Percentiles rank a stretch among this genome's conserved stretches.
phyloP scores from a whole-genome alignment of 306 rosid species.

The Lathyrus sativus region DNA sequence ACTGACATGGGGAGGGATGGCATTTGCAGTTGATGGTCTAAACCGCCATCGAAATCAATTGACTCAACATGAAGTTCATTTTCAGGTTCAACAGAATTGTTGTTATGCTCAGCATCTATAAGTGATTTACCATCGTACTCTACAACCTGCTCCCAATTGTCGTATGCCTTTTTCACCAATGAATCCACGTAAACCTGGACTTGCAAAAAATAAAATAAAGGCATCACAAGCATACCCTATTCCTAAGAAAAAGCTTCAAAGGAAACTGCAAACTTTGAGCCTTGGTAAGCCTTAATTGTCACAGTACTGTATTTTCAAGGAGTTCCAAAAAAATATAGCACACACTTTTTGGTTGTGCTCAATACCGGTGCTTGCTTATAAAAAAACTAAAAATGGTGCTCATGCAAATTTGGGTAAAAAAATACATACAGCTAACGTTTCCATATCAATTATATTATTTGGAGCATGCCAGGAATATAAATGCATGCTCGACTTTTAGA shows the following conservation, averaged over 20 bases:
- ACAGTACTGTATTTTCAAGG: constrained; percentile 9
- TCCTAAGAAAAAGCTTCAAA: constrained; percentile 28
- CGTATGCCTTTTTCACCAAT: constrained; percentile 92
- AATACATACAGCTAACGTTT: constrained; percentile 13
- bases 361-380: not conserved
- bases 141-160: constrained; percentile 85
- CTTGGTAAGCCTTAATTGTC: constrained; percentile 24
- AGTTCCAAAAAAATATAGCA: not conserved
- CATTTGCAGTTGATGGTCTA: constrained; percentile 60
- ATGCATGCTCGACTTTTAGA: constrained; percentile 14
- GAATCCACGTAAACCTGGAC: constrained; percentile 88
- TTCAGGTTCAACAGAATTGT: constrained; percentile 47
- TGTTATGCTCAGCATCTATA: constrained; percentile 51
- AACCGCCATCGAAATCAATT: constrained; percentile 48
- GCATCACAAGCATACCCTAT: constrained; percentile 30
- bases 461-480: constrained; percentile 29
- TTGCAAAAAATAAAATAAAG: constrained; percentile 41
- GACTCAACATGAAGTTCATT: constrained; percentile 56
- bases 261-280: constrained; percentile 25
- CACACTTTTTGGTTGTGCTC: not conserved
- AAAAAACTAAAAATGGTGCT: not conserved
- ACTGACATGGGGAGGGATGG: constrained; percentile 47
- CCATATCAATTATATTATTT: constrained; percentile 20
- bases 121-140: constrained; percentile 94
- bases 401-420: constrained; percentile 11